Conservation (phyloP, 352 stramenopile species). For the Phytophthora macrochlamydospora region DNA sequence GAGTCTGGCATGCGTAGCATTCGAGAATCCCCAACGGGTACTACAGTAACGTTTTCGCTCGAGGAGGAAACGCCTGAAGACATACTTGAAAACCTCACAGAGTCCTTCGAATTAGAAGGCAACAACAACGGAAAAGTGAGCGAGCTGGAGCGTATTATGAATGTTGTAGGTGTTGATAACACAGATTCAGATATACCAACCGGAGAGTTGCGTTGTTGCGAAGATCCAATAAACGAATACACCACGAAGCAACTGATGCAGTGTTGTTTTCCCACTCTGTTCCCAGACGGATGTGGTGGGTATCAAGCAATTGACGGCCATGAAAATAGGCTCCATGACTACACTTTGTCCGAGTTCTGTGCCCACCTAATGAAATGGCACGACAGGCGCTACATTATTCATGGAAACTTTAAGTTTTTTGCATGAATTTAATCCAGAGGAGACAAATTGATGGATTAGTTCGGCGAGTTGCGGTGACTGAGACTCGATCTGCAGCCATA, state of each 20-base stretch:
- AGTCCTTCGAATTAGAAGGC: slow-evolving; percentile 11
- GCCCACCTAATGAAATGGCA: slow-evolving; percentile 16
- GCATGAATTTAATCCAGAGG: slow-evolving; percentile 25
- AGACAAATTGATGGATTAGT: slow-evolving; percentile 21
- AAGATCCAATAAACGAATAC: slow-evolving; percentile 16
- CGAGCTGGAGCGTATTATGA: slow-evolving; percentile 6
- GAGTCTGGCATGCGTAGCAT: background rate
- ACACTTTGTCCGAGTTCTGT: slow-evolving; percentile 16
- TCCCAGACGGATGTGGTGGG: slow-evolving; percentile 4
- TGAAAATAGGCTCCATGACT: slow-evolving; percentile 9
- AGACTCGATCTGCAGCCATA: background rate
- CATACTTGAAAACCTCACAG: slow-evolving; percentile 9
- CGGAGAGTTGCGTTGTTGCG: background rate
- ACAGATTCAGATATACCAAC: slow-evolving; percentile 21
- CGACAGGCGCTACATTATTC: background rate
- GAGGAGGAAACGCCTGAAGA: background rate
- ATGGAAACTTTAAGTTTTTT: slow-evolving; percentile 27
- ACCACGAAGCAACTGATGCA: slow-evolving; percentile 14
- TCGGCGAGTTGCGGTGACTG: background rate
- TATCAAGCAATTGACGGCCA: background rate
- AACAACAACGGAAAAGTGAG: slow-evolving; percentile 1
- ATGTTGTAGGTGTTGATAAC: slow-evolving; percentile 11
- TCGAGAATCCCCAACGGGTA: no score
- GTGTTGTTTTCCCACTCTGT: slow-evolving; percentile 20
- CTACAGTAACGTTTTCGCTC: no score